Evolutionary conservation across 2,329 filamentous ascomycete genomes (phyloP), one percentile per base, ranked within the genome.

Genomic region (Colletotrichum sp.): DNA sequence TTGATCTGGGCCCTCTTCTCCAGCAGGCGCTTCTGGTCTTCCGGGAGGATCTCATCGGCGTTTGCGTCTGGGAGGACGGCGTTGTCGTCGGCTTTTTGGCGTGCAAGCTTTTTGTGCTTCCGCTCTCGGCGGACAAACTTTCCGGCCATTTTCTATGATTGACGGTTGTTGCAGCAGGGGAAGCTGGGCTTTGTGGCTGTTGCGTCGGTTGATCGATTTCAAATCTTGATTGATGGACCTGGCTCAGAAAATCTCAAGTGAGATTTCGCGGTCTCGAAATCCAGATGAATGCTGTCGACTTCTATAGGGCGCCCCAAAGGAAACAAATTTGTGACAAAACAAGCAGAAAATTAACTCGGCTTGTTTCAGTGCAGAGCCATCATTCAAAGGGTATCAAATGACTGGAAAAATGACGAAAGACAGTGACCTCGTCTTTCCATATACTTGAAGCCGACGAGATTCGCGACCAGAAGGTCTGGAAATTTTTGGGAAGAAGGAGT

Each of bases 101-200:
- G 90, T 34, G 93, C 93, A 24, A 94, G 86, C 47, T 91, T 91
- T 79, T 90, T 93, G 81, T 93, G 91, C 83, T 93, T 93, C 74
- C 92, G 87, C 84, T 92, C 90, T 31, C 91, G 87, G 47, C 91
- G 90, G 2, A 92, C 89, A 76, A 91, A 93, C 84, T 78, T 89
- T 6, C 84, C 84, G 3, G 55, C 62, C 88, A 90, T 90, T 18
- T 78, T 82, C 70, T 63, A 12, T 6, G 1, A n/a, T 15, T 38
- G 4, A 11, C 16, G 18, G 7, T 54, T 54, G 33, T 2, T 43
- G 57, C 5, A 34, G n/a, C 0, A 16, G 6, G 6, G 7, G 6
- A 31, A 33, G 18, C 29, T 8, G 18, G 57, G 4, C 6, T 24
- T 62, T 24, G 18, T 2, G 57, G 31, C 33, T 62, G 8, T 36